These are phyloP conservation scores for Austroboletus eburneus DNA, from an alignment of 768 basidiomycete species.

Conservation along the genomic window DNA sequence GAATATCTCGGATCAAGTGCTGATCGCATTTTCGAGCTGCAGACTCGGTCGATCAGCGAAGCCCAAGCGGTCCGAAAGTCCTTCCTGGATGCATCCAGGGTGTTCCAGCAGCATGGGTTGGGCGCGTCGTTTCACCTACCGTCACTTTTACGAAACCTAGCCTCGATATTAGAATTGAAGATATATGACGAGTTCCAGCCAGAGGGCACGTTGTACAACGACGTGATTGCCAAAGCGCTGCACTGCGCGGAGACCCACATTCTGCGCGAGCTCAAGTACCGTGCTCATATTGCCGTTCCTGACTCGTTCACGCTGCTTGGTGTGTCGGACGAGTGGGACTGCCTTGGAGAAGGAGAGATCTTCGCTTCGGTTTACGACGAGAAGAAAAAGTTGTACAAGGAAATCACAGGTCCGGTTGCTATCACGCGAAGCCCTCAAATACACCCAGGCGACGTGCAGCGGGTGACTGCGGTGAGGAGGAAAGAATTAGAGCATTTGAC, in stretches of 20 bases:
- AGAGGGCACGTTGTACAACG: slow-evolving; percentile 24
- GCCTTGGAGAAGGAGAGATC: slow-evolving; percentile 43
- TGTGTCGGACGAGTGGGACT: slow-evolving; percentile 48
- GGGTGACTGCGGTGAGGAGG: slow-evolving; percentile 39
- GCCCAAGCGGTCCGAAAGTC: slow-evolving; percentile 33
- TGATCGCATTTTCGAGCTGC: slow-evolving; percentile 35
- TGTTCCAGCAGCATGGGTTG: slow-evolving; percentile 42
- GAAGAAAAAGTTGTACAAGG: slow-evolving; percentile 19
- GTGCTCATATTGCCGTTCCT: slow-evolving; percentile 47
- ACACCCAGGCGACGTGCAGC: slow-evolving; percentile 46
- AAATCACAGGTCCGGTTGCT: slow-evolving; percentile 37
- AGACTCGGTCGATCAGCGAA: slow-evolving; percentile 35
- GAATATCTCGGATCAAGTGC: slow-evolving; percentile 40
- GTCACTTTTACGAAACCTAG: slow-evolving; percentile 38
- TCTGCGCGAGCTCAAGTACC: slow-evolving; percentile 49
- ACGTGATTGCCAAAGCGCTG: slow-evolving; percentile 36
- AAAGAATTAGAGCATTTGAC: slow-evolving; percentile 37
- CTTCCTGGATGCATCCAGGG: slow-evolving; percentile 33
- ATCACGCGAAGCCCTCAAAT: slow-evolving; percentile 52
- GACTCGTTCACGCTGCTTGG: slow-evolving; percentile 49
- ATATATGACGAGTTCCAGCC: slow-evolving; percentile 10
- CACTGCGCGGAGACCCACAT: slow-evolving; percentile 41
- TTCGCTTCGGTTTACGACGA: slow-evolving; percentile 40
- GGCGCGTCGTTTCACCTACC: slow-evolving; percentile 44
- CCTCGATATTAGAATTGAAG: slow-evolving; percentile 29